Base-by-base conservation (phyloP, 345 rosid genomes). In the Citrus inodora region DNA sequence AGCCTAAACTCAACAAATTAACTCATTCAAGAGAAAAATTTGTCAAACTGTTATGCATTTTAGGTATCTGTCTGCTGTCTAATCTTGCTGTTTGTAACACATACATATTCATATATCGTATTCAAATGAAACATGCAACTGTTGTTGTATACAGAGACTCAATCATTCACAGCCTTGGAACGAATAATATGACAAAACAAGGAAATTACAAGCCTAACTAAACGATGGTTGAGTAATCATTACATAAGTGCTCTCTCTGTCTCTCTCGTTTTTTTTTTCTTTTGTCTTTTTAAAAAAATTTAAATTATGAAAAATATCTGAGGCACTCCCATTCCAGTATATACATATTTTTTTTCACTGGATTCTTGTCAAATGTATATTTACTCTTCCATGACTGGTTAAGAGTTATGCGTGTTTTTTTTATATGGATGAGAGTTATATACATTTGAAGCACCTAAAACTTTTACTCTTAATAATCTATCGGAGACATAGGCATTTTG, bases 401-500 rank as follows among this genome's bases (percentile, higher is more conserved):
- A 0, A 10, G 14, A 11, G 4, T 1, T 3, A 42, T 3, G 16
- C 4, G 1, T 42, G 4, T 9, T 11, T 10, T 42, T 35, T 35
- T 35, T 35, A 42, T 0, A 42, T 3, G 3, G 0, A 42, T 10
- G 4, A 42, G 48, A 42, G 48, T 4, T 51, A 0, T 51, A 51
- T 51, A 16, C 7, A 10, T 42, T 51, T 14, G 56, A 7, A 51
- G 56, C 56, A 51, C 21, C 6, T 5, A 51, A 51, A 51, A 51
- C 7, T 53, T 51, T 53, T 1, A 17, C 19, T 2, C 7, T 17
- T 4, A 86, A 72, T 80, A 81, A 74, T 86, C 78, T 13, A 85
- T 62, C 10, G 61, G 69, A 28, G 88, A 67, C n/a, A 59, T 46
- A 2, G 84, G 83, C 33, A 77, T 24, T 73, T 77, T 81, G 79